These are phyloP conservation scores for Saccharomyces hybrid DNA, from an alignment of 1,139 yeast species.

Conservation along the genomic window DNA sequence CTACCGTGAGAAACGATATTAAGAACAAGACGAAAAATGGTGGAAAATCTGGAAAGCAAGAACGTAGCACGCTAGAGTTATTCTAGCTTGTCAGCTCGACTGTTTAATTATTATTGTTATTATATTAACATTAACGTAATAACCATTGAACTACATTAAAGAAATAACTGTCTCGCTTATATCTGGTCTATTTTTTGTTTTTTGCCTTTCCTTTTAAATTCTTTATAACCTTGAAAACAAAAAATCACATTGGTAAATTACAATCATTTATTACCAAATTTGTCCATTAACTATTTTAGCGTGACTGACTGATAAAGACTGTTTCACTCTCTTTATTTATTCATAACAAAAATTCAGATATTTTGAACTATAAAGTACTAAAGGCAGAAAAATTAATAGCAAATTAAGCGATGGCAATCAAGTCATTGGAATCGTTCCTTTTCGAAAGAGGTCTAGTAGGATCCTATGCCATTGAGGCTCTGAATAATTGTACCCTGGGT, in stretches of 20 bases:
- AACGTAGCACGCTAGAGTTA: not conserved
- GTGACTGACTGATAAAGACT: not conserved
- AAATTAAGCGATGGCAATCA: constrained; percentile 36
- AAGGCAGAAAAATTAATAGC: not conserved
- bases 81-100: not conserved
- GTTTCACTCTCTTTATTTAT: not conserved
- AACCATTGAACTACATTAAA: not conserved
- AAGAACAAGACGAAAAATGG: not conserved
- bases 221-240: not conserved
- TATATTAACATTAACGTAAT: not conserved
- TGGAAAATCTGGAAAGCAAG: not conserved
- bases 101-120: not conserved
- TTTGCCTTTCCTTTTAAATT: not conserved
- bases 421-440: constrained; percentile 61
- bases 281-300: not conserved
- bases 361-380: not conserved
- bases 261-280: not conserved
- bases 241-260: not conserved
- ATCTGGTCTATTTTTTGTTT: not conserved
- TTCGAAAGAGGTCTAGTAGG: constrained; percentile 62
- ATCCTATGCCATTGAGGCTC: constrained; percentile 54
- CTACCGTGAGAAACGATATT: not conserved
- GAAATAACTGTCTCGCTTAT: not conserved
- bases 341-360: not conserved
- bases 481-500: constrained; percentile 67